Evolutionary conservation across 2,329 filamentous ascomycete genomes (phyloP), one percentile per base, ranked within the genome.

Genomic region (Aureobasidium zeae): DNA sequence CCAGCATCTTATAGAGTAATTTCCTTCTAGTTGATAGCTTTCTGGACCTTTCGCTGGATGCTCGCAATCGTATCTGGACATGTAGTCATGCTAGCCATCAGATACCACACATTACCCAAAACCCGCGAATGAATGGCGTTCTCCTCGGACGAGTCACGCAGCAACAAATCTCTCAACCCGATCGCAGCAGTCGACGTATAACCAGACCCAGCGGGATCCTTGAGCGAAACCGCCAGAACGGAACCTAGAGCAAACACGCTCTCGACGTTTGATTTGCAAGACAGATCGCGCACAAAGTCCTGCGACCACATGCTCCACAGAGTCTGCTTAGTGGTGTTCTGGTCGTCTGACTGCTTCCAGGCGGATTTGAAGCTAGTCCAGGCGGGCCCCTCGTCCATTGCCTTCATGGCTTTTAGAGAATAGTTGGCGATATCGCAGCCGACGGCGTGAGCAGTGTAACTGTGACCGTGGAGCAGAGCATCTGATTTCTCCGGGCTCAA

Each of bases 381-480:
- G 0, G 63, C 62, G 0, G 73, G 74, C 0, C 58, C 54, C 1
- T 53, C 52, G 3, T 83, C 76, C 67, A 86, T 73, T 1, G 62
- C 55, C 32, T 67, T 59, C 70, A 89, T 75, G 28, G 70, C 69
- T 7, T 62, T 58, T 7, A 93, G 58, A 1, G 77, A 79, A 38
- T 77, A 74, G n/a, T 81, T 68, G 0, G 82, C 86, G 0, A 93
- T 83, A 32, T 81, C 76, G 53, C 85, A 93, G 0, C 86, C 86
- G 1, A 91, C 74, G 0, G 86, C 73, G 59, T 93, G 85, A 0
- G 86, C 86, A 0, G 86, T 93, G 62, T 93, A 93, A 59, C 83
- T 89, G 58, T 93, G 86, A 0, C 86, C 86, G 53, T 93, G 86
- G 3, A 93, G 66, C 4, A 93, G 63, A 0, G 86, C 86, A 52